A percentile compares a stretch with the other conserved stretches of the same genome.
Evolutionary conservation across 2,329 filamentous ascomycete species (phyloP).

Genomic region (Helminthosporium solani): DNA sequence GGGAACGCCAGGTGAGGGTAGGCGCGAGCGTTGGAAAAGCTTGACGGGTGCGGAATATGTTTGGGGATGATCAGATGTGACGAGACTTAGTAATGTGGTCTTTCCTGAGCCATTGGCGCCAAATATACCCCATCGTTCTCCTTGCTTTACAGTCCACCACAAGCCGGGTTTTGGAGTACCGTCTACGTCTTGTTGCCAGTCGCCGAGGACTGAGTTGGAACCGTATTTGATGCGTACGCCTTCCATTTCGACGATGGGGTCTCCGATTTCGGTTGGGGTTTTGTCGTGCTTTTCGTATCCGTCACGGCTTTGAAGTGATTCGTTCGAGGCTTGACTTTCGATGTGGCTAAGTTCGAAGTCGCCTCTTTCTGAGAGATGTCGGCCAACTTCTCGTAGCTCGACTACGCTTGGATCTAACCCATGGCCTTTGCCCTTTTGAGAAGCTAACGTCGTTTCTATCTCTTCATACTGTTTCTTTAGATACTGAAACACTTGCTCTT

Average conservation of each 20-base stretch:
- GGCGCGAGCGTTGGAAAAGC: slow-evolving; percentile 77
- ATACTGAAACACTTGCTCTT: slow-evolving; percentile 60
- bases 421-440: slow-evolving; percentile 1
- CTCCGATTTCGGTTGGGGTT: slow-evolving; percentile 47
- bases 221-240: slow-evolving; percentile 82
- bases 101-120: slow-evolving; percentile 95
- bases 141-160: slow-evolving; percentile 78
- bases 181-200: slow-evolving; percentile 66
- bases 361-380: slow-evolving; percentile 29
- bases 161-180: slow-evolving; percentile 62
- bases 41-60: slow-evolving; percentile 85
- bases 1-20: slow-evolving; percentile 69
- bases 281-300: slow-evolving; percentile 29
- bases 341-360: slow-evolving; percentile 23
- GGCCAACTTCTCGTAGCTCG: slow-evolving; percentile 30
- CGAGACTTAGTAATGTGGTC: slow-evolving; percentile 87
- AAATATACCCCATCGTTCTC: slow-evolving; percentile 89
- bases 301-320: slow-evolving; percentile 29
- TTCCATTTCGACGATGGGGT: slow-evolving; percentile 81
- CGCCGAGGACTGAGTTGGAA: slow-evolving; percentile 72
- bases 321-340: slow-evolving; percentile 5
- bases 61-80: slow-evolving; percentile 95
- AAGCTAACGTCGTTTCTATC: slow-evolving; percentile 35
- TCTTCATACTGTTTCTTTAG: slow-evolving; percentile 29
- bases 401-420: slow-evolving; percentile 21